Evolutionary conservation across 192 early-diverging fungal species (phyloP), one percentile per base, ranked within the genome.

Genomic region (Lobosporangium transversale): DNA sequence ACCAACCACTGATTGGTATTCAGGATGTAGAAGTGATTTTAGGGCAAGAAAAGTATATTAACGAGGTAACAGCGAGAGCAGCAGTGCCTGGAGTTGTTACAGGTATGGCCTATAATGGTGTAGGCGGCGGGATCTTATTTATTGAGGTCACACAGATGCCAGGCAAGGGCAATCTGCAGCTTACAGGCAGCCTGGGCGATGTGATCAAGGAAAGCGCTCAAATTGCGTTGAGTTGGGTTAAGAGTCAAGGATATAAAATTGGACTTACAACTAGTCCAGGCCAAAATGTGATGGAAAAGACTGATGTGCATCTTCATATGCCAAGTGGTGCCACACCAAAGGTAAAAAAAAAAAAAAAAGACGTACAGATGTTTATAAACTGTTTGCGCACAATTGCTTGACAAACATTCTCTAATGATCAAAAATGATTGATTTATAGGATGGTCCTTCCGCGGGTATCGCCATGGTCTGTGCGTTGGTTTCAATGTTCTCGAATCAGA

Each of bases 271-370:
- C 64, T 4, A 66, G 61, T 1, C 43, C 70, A 14, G 73, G 74
- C 18, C 74, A 73, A 3, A 83, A 82, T 30, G 53, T 90, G 18
- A 86, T 92, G 44, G 84, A 83, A 56, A 58, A 89, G 15, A 57
- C 68, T 20, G 93, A 93, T 83, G 78, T 96, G n/a, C 94, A 96
- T 75, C 89, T 96, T n/a, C 94, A 96, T 65, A 83, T 96, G 58
- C 94, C 94, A 1, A 85, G 87, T 10, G 94, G 94, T 40, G 86
- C 90, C 9, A 86, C 86, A 8, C 89, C 89, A 18, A 96, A 96
- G 64, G 71, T 76, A 76, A 44, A 24, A 12, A 27, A 27, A 31
- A 27, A 11, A 30, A 24, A 53, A 30, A 53, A 30, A n/a, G n/a
- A n/a, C n/a, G n/a, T n/a, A n/a, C n/a, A n/a, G n/a, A n/a, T n/a